Base-by-base conservation (phyloP, 208 protist species). In the Leptomonas seymouri region DNA sequence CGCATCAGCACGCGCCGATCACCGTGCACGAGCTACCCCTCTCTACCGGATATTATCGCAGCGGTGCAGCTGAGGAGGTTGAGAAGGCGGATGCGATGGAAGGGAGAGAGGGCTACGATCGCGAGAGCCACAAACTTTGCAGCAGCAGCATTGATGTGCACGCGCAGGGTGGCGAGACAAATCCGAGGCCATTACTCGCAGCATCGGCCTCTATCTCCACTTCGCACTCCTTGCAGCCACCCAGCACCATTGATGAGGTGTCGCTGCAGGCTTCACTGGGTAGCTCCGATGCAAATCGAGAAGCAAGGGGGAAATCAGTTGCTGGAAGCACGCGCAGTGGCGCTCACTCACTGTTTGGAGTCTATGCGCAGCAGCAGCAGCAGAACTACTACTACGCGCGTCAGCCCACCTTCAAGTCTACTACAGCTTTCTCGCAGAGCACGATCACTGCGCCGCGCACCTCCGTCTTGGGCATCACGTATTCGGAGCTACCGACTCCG, bases 401-500 rank as follows among this genome's bases (percentile, higher is more conserved):
- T 20, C 49, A 73, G 20, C 67, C 53, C 0, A 23, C 56, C 41
- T 48, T 36, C 48, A 71, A 72, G 58, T 62, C 50, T 18, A 21
- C 44, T 0, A 53, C 64, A 11, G 23, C 28, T 3, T 48, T 66
- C 23, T 61, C 57, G 12, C 62, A 76, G 41, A 71, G 67, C 69
- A 74, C 69, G 15, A 59, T 45, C 12, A 73, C 73, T 3, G 67
- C 27, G 0, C 27, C 68, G 41, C 63, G 44, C 28, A 74, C 74
- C 14, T 70, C 59, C 2, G 7, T 50, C 27, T 39, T 56, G n/a
- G 67, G 74, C 23, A 56, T 79, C 27, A 66, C 74, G 0, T 48
- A 49, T 55, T 79, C 74, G 0, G 74, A 74, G 31, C 27, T 70
- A 16, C 67, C 61, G 14, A 79, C 74, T 18, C 74, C 74, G 34